These are phyloP conservation scores for Agrocybe praecox DNA, from an alignment of 768 basidiomycete species.

Conservation along the genomic window DNA sequence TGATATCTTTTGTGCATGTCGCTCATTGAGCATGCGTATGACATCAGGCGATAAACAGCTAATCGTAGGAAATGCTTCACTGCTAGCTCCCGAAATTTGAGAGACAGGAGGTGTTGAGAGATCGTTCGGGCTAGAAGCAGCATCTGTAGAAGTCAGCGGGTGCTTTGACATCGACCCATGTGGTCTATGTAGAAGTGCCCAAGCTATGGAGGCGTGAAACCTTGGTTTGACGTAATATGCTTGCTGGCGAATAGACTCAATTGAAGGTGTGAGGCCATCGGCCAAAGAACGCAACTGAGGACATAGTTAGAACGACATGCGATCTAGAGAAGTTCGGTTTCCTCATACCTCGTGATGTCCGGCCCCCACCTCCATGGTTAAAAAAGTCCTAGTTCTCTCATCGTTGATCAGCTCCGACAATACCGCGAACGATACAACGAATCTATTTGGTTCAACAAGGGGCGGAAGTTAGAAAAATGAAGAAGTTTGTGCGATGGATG, in stretches of 20 bases:
- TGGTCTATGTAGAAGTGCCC: slow-evolving; percentile 65
- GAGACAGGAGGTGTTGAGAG: slow-evolving; percentile 13
- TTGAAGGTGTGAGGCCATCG: slow-evolving; percentile 55
- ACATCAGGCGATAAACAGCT: slow-evolving; percentile 50
- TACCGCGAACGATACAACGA: slow-evolving; percentile 69
- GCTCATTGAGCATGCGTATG: slow-evolving; percentile 50
- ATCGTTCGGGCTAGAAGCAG: slow-evolving; percentile 14
- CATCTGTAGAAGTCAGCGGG: slow-evolving; percentile 14
- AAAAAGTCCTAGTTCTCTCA: slow-evolving; percentile 78
- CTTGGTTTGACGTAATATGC: slow-evolving; percentile 80
- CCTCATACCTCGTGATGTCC: slow-evolving; percentile 72
- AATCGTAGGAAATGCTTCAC: slow-evolving; percentile 47
- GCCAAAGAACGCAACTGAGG: slow-evolving; percentile 62
- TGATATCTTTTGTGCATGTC: slow-evolving; percentile 44
- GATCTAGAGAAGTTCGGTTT: not conserved
- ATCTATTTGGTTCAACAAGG: slow-evolving; percentile 44
- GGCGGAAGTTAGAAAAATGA: not conserved
- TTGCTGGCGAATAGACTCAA: slow-evolving; percentile 68
- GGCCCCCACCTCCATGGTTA: slow-evolving; percentile 81
- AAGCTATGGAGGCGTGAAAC: slow-evolving; percentile 90
- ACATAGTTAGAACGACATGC: slow-evolving; percentile 6
- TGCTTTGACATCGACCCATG: slow-evolving; percentile 4
- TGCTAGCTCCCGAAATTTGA: not conserved
- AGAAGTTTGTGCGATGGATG: not conserved
- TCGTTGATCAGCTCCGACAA: slow-evolving; percentile 79